Base-by-base conservation (phyloP, 2,329 filamentous ascomycete species). In the Plectosphaerella cucumerina region DNA sequence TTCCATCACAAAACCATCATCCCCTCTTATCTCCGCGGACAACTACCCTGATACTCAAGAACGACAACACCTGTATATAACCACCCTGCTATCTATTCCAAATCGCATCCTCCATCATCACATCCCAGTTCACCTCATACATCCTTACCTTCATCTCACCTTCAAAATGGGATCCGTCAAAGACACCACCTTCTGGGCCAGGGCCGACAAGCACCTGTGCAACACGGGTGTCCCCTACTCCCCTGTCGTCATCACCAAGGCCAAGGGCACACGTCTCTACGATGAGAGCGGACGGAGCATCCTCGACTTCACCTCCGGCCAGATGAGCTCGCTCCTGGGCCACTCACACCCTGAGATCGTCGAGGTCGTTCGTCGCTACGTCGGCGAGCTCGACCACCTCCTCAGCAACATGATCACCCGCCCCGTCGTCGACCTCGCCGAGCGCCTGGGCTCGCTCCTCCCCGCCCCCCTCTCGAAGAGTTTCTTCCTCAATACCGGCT, bases 261-360 rank as follows among this genome's bases (percentile, higher is more conserved):
- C 74, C 12, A 56, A 69, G 43, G 77, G 77, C 9, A 71, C 70
- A 0, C 62, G 65, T 10, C 66, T 82, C 18, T 80, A 75, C 58
- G 72, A 73, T 41, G 61, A 65, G 0, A 55, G 62, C 3, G 69
- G 69, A 17, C 68, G 70, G 14, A 62, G 68, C 43, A 77, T 82
- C 50, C 70, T 84, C 3, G 80, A 84, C 62, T 84, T 76, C 57
- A 83, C 79, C 1, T 82, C 79, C 1, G 79, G 80, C 18, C 80
- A 84, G 56, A 83, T 83, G 79, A 75, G 70, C 50, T 81, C 73
- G 6, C 68, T 84, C 0, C 66, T 84, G 0, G 80, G 80, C 3
- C 81, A 84, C 58, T 74, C 71, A 0, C 75, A 84, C 53, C 76
- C 78, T 0, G 80, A 84, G 53, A 78, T 84, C 45, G 78, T 82